phyloP scores from a whole-genome alignment of 495 filamentous ascomycete species.

The Annulohypoxylon maeteangense region DNA sequence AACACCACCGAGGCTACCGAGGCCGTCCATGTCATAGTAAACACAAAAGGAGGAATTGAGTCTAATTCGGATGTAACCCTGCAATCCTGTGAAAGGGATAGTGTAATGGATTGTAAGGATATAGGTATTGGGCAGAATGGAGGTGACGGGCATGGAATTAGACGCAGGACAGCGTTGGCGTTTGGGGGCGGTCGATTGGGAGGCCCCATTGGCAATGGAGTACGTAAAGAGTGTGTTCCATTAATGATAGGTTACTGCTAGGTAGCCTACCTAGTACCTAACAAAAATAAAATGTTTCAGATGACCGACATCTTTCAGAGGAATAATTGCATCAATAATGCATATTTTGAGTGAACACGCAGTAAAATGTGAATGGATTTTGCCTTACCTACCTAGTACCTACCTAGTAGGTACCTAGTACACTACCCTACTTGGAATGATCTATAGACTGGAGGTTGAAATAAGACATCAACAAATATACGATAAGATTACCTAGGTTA shows the following conservation, averaged over 20 bases:
- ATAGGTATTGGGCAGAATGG: not conserved
- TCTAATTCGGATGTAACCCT: not conserved
- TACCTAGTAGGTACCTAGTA: no score
- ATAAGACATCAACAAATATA: no score
- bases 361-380: not conserved
- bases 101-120: slow-evolving; percentile 1
- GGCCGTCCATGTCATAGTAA: slow-evolving; percentile 27
- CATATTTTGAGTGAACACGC: not conserved
- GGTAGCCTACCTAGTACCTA: not conserved
- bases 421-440: no score
- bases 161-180: slow-evolving; percentile 9
- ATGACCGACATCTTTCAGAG: not conserved
- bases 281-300: not conserved
- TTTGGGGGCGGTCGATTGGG: not conserved
- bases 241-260: not conserved
- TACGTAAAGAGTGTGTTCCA: not conserved
- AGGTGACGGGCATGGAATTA: not conserved
- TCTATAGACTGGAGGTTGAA: no score
- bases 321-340: not conserved
- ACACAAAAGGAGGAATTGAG: not conserved
- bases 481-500: no score
- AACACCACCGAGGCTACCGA: slow-evolving; percentile 9
- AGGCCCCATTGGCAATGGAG: slow-evolving; percentile 7
- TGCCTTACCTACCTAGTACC: no score
- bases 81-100: not conserved